Evolutionary conservation across 2,329 filamentous ascomycete species (phyloP), one percentile per base, ranked within the genome.

Genomic region (Hypocreales sp.): DNA sequence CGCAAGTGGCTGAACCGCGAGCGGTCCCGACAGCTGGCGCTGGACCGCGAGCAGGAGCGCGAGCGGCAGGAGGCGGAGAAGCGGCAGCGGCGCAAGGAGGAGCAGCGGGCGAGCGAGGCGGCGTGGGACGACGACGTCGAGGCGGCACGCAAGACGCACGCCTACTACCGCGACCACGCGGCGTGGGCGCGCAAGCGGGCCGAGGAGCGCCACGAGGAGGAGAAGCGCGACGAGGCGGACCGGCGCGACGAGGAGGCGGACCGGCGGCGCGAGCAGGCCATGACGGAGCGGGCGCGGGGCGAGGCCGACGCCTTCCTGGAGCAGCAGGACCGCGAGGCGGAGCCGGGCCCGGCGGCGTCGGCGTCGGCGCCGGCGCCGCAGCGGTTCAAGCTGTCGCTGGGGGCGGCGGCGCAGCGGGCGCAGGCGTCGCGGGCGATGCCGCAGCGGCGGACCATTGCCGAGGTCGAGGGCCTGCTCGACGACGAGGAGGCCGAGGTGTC

Each of bases 61-160:
- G 82, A 92, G 44, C 72, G 72, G 35, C 74, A 80, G 26, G 81
- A 92, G 39, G 67, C 70, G 4, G 70, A 71, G 15, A 72, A 72
- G 12, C 51, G 68, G 3, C 67, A 75, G 35, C 66, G 72, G 25
- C 70, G 73, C 26, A 74, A 79, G 53, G 69, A 78, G 7, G 72
- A 80, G 40, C 69, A 78, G 31, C 63, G 93, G 9, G 64, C 65
- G 24, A 48, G 56, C 20, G 62, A 67, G 31, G 60, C 60, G 45
- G 72, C 77, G n/a, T 95, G 84, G 71, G 78, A 95, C 40, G 90
- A 98, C 41, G 84, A 93, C 40, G 58, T 67, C n/a, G 86, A 95
- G 53, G 67, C 71, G 6, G 63, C 61, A 12, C 67, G 76, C 15
- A 84, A 82, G 51, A 56, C 60, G 4, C 73, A 84, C 34, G 67